Evolutionary conservation across 2,329 filamentous ascomycete species (phyloP), one percentile per base, ranked within the genome.

Genomic region (Blastomyces gilchristii): DNA sequence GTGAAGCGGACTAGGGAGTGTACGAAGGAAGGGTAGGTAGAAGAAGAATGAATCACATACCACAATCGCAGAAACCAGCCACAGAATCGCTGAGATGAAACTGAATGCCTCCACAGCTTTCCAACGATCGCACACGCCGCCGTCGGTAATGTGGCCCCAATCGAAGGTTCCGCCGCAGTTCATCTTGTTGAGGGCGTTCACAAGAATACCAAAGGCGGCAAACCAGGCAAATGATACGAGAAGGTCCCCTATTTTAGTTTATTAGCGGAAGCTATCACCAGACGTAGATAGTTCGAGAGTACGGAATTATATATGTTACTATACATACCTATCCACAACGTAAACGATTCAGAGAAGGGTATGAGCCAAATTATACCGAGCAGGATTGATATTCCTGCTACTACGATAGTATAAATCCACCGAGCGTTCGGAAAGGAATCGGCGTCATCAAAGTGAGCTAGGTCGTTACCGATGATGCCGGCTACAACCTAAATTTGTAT

Each of bases 371-470:
- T 73, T 34, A 92, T 75, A 5, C 84, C 80, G n/a, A 90, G 78
- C 50, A 92, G 73, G 62, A 91, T 84, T 14, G 86, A 84, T 22
- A 92, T 70, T 25, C 81, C 86, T 2, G 89, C 86, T 49, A 91
- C 81, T 22, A 90, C 83, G 70, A 88, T 83, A 56, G 87, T 84
- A 78, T 90, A 92, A 76, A 92, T 90, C 77, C 87, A 86, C 63
- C 88, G 85, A 45, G 81, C 85, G 49, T 83, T 76, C 22, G 80
- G 76, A 80, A 83, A 86, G 64, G 79, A 74, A 61, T 80, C 79
- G 45, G 78, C 73, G 43, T 77, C 67, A 28, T 77, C 65, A 60
- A 78, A 77, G 2, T 75, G 68, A 71, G 85, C 81, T 34, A 91
- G 83, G 73, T 87, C 88, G 67, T 83, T 73, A 60, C 86, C 87